Evolutionary conservation across 1,284 basidiomycete species (phyloP).

Genomic region (Apiotrichum sp.): DNA sequence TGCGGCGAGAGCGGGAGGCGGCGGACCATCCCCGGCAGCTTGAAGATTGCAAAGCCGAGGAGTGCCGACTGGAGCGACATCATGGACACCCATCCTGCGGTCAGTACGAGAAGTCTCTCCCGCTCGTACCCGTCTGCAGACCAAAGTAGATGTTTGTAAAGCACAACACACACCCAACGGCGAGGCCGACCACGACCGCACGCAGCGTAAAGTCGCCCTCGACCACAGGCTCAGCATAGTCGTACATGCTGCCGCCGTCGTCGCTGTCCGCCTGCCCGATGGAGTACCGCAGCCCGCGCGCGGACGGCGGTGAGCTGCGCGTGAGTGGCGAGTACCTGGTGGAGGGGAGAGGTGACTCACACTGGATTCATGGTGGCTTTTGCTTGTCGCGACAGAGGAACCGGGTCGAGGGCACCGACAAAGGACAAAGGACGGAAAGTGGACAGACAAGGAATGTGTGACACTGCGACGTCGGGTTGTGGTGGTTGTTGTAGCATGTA

Average conservation of each 20-base stretch:
- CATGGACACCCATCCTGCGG: slow-evolving; percentile 51
- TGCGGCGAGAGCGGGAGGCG: slow-evolving; percentile 64
- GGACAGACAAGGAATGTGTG: too few relatives aligned
- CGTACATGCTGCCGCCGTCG: slow-evolving; percentile 17
- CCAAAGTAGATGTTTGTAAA: slow-evolving; percentile 49
- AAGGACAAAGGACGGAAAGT: not conserved
- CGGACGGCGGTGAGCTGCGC: slow-evolving; percentile 20
- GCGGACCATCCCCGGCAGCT: slow-evolving; percentile 56
- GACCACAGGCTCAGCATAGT: slow-evolving; percentile 19
- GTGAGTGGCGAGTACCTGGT: not conserved
- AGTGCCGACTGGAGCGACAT: slow-evolving; percentile 93
- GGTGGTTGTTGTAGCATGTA: too few relatives aligned
- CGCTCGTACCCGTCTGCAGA: slow-evolving; percentile 39
- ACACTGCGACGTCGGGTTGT: too few relatives aligned
- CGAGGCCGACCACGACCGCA: slow-evolving; percentile 42
- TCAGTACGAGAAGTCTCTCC: not conserved
- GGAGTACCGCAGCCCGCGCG: slow-evolving; percentile 14
- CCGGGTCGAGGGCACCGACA: not conserved
- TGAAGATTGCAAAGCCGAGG: slow-evolving; percentile 80
- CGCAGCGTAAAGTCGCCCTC: slow-evolving; percentile 43
- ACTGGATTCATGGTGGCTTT: slow-evolving; percentile 5
- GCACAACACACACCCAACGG: slow-evolving; percentile 43
- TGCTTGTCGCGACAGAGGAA: too few relatives aligned
- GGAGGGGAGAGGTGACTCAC: slow-evolving; percentile 2
- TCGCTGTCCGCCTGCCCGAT: slow-evolving; percentile 12